Conservation (phyloP, 192 early-diverging fungal species). For the Geranomyces michiganensis region DNA sequence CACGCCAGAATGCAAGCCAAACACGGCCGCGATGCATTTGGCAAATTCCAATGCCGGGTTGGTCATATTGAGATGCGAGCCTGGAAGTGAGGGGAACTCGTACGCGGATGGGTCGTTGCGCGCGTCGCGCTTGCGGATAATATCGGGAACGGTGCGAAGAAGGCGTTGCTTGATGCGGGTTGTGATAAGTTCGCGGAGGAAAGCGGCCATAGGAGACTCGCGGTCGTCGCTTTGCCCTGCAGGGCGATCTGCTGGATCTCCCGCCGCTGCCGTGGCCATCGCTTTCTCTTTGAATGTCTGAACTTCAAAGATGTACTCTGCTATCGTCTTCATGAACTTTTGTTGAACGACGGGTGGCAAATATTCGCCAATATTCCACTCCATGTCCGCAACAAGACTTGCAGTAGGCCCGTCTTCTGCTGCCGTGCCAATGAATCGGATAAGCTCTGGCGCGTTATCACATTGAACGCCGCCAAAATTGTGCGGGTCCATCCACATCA, state of each 20-base stretch:
- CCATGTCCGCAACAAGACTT: slow-evolving; percentile 55
- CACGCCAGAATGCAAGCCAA: slow-evolving; percentile 73
- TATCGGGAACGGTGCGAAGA: slow-evolving; percentile 62
- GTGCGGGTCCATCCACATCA: slow-evolving; percentile 90
- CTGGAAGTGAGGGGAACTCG: slow-evolving; percentile 72
- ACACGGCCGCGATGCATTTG: slow-evolving; percentile 74
- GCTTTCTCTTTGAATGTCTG: slow-evolving; percentile 7
- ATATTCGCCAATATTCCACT: slow-evolving; percentile 91
- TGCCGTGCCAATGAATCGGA: slow-evolving; percentile 8
- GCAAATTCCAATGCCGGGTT: slow-evolving; percentile 85
- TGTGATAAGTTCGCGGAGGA: slow-evolving; percentile 35
- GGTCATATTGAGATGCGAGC: slow-evolving; percentile 64
- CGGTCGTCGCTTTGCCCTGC: background rate
- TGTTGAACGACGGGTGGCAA: slow-evolving; percentile 74
- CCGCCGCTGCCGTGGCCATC: background rate
- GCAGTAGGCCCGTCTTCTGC: slow-evolving; percentile 38
- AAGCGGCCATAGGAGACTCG: slow-evolving; percentile 20
- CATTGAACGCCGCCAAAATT: slow-evolving; percentile 77
- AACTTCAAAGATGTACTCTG: slow-evolving; percentile 62
- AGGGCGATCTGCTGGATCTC: background rate
- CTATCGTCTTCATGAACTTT: slow-evolving; percentile 70
- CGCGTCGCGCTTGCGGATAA: slow-evolving; percentile 43
- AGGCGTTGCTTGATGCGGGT: slow-evolving; percentile 60
- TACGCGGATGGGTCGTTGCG: slow-evolving; percentile 36
- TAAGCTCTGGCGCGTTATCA: slow-evolving; percentile 35